These are phyloP conservation scores for Kodamaea neixiangensis DNA, from an alignment of 805 yeast species.

Conservation along the genomic window DNA sequence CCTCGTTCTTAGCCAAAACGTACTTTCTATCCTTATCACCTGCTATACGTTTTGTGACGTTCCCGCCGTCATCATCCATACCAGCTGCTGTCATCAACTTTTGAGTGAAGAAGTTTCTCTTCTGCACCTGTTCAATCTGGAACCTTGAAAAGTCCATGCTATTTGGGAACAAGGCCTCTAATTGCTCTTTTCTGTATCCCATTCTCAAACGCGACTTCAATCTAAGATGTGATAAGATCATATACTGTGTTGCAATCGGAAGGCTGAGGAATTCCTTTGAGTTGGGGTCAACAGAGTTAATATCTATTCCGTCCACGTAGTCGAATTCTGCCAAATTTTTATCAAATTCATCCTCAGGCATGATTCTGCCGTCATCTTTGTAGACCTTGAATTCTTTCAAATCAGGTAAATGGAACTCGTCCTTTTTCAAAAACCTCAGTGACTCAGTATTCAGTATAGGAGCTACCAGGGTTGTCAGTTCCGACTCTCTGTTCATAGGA, in stretches of 20 bases:
- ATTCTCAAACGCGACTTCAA: conserved; percentile 85
- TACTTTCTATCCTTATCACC: conserved; percentile 82
- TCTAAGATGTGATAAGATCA: conserved; percentile 79
- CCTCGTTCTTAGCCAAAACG: conserved; percentile 69
- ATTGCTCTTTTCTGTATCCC: conserved; percentile 93
- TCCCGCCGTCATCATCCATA: conserved; percentile 55
- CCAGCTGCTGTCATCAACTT: conserved; percentile 82
- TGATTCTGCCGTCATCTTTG: conserved; percentile 67
- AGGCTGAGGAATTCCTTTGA: conserved; percentile 73
- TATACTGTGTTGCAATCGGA: conserved; percentile 87
- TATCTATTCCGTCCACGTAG: conserved; percentile 67
- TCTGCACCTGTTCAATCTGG: conserved; percentile 90
- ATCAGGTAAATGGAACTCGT: conserved; percentile 85
- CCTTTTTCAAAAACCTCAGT: conserved; percentile 51
- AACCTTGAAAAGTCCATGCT: conserved; percentile 89
- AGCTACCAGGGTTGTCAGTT: background rate
- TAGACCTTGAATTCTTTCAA: conserved; percentile 56
- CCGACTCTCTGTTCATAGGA: conserved; percentile 15
- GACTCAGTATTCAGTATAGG: background rate
- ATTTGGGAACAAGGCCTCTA: conserved; percentile 77
- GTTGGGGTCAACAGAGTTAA: conserved; percentile 78
- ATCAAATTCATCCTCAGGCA: conserved; percentile 71
- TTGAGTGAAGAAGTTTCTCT: conserved; percentile 89
- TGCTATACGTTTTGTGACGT: conserved; percentile 63
- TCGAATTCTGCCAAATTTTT: conserved; percentile 43